phyloP scores from a whole-genome alignment of 2,329 filamentous ascomycete genomes.

The Trichophyton equinum region DNA sequence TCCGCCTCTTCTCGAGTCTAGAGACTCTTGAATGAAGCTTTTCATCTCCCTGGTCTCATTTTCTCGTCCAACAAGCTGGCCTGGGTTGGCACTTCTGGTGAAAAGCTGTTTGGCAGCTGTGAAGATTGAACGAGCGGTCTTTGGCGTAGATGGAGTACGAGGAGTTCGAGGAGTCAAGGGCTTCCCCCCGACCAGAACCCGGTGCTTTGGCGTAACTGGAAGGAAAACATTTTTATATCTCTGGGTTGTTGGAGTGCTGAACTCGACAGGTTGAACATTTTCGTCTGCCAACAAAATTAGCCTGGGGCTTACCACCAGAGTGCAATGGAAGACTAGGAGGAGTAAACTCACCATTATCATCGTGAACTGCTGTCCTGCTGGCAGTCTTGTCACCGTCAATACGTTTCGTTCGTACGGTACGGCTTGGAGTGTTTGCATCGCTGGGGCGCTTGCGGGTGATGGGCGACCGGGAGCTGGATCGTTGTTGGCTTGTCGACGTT shows the following conservation, averaged over 20 bases:
- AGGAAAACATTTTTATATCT: conserved; percentile 60
- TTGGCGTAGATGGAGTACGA: conserved; percentile 56
- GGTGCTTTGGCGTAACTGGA: conserved; percentile 70
- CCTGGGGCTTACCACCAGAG: background rate
- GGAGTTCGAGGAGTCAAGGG: conserved; percentile 68
- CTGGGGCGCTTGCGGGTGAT: conserved; percentile 16
- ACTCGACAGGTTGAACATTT: conserved; percentile 27
- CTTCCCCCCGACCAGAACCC: conserved; percentile 63
- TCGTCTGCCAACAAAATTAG: conserved; percentile 27
- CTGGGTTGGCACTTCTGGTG: conserved; percentile 61
- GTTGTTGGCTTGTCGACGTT: conserved; percentile 22
- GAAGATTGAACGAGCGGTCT: conserved; percentile 61
- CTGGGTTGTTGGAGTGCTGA: conserved; percentile 40
- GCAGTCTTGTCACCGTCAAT: conserved; percentile 29
- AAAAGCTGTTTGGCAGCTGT: conserved; percentile 80
- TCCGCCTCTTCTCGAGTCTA: conserved; percentile 51
- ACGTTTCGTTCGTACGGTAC: conserved; percentile 38
- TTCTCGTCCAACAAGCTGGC: conserved; percentile 66
- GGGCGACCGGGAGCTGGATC: conserved; percentile 25
- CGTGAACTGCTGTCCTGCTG: conserved; percentile 36
- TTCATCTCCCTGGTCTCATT: conserved; percentile 52
- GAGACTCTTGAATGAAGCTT: conserved; percentile 54
- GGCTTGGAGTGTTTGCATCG: conserved; percentile 16
- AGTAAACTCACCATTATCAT: conserved; percentile 23
- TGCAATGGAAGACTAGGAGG: background rate